phyloP scores from a whole-genome alignment of 305 asterid species.

The Petunia hybrid region DNA sequence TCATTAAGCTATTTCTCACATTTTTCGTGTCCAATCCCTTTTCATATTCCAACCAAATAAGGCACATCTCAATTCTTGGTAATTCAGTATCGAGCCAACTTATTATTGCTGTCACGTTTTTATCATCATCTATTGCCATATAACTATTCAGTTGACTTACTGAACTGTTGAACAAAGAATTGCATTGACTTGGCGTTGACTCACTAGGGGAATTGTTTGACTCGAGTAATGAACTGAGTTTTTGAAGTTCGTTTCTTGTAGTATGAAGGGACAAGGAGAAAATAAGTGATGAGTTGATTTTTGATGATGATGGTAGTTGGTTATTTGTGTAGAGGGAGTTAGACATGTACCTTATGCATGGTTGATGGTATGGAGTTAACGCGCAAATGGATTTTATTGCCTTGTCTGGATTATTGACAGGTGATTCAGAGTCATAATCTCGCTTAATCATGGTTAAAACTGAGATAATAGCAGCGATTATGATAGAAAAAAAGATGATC shows the following conservation, averaged over 20 bases:
- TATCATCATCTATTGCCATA: constrained; percentile 28
- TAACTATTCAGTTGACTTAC: constrained; percentile 42
- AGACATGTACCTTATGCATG: background rate
- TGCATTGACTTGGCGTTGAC: constrained; percentile 34
- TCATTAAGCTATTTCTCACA: constrained; percentile 5
- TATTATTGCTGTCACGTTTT: constrained; percentile 36
- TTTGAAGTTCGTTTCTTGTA: constrained; percentile 2
- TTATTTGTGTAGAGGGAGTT: background rate
- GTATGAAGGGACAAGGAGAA: constrained; percentile 29
- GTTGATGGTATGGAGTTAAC: background rate
- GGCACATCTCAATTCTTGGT: background rate
- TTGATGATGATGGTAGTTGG: background rate
- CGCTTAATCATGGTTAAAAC: constrained; percentile 22
- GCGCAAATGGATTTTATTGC: constrained; percentile 9
- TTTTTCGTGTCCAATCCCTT: constrained; percentile 1
- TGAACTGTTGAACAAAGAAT: constrained; percentile 36
- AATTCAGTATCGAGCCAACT: constrained; percentile 33
- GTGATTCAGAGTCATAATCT: constrained; percentile 21
- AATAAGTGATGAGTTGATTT: background rate
- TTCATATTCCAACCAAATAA: background rate
- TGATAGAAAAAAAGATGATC: constrained; percentile 20
- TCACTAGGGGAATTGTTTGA: constrained; percentile 15
- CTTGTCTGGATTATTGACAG: constrained; percentile 26
- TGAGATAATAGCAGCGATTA: background rate
- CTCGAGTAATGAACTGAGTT: constrained; percentile 11